A percentile compares a stretch with the other conserved stretches of the same genome.
Conservation (phyloP, 164 flowering plant species). For the Platanus orientalis region DNA sequence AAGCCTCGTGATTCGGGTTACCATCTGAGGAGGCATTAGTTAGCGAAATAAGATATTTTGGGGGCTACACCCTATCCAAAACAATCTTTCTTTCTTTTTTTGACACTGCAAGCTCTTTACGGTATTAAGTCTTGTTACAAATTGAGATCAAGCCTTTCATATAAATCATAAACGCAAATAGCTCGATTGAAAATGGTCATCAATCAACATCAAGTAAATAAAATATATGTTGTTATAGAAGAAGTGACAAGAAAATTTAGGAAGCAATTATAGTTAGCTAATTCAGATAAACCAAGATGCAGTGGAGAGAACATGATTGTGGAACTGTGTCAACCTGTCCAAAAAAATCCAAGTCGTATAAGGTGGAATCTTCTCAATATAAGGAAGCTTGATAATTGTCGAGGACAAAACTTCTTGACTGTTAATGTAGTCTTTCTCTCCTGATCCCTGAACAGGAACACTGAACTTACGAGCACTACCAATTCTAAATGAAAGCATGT, state of each 20-base stretch:
- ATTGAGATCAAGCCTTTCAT: too few relatives aligned
- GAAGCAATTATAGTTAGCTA: not conserved
- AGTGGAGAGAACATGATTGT: not conserved
- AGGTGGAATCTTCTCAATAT: constrained; percentile 70
- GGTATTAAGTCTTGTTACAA: too few relatives aligned
- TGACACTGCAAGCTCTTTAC: too few relatives aligned
- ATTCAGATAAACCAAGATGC: not conserved
- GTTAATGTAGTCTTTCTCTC: constrained; percentile 47
- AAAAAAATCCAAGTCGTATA: constrained; percentile 93
- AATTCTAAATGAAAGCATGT: constrained; percentile 51
- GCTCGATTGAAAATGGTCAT: too few relatives aligned
- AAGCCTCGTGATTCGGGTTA: too few relatives aligned
- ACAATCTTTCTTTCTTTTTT: too few relatives aligned
- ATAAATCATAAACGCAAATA: too few relatives aligned
- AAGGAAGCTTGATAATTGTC: constrained; percentile 53
- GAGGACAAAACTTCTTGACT: constrained; percentile 44
- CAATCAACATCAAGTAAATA: too few relatives aligned
- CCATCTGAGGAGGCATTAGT: too few relatives aligned
- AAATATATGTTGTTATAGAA: not conserved
- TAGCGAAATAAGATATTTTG: too few relatives aligned
- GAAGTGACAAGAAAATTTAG: too few relatives aligned
- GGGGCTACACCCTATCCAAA: too few relatives aligned
- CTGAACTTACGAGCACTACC: constrained; percentile 37
- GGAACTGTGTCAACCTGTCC: constrained; percentile 45
- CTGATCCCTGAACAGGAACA: constrained; percentile 45